A percentile compares a stretch with the other conserved stretches of the same genome.
Evolutionary conservation across 306 rosid species (phyloP).

Genomic region (Corylus americana): DNA sequence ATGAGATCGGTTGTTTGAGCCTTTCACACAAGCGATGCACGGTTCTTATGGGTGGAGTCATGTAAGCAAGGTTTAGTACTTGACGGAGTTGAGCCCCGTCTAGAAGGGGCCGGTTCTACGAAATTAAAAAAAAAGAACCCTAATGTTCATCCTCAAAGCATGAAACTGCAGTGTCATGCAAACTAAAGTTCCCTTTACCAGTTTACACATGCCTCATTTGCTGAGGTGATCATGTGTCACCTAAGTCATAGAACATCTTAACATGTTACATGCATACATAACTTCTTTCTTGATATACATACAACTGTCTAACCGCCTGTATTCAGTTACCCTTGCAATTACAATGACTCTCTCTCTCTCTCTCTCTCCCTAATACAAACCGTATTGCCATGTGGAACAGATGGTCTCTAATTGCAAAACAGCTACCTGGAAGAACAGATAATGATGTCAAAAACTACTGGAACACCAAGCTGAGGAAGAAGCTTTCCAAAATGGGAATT

Average conservation of each 20-base stretch:
- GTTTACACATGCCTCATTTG: background rate
- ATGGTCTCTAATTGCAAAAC: slow-evolving; percentile 84
- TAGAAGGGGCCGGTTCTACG: no score
- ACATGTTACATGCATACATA: background rate
- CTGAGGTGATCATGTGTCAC: background rate
- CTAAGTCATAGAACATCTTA: slow-evolving; percentile 8
- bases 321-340: background rate
- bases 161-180: background rate
- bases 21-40: no score
- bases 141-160: background rate
- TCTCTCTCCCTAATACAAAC: background rate
- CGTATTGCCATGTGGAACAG: slow-evolving; percentile 36
- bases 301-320: background rate
- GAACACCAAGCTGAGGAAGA: slow-evolving; percentile 93
- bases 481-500: slow-evolving; percentile 83
- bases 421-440: slow-evolving; percentile 90
- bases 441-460: slow-evolving; percentile 95
- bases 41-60: no score
- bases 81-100: no score
- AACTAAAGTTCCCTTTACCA: background rate
- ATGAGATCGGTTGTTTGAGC: no score
- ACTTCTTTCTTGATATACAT: background rate
- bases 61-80: no score
- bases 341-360: background rate
- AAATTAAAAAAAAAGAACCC: background rate